Evolutionary conservation across 2,329 filamentous ascomycete genomes (phyloP), one percentile per base, ranked within the genome.

Genomic region (Colletotrichum simmondsii): DNA sequence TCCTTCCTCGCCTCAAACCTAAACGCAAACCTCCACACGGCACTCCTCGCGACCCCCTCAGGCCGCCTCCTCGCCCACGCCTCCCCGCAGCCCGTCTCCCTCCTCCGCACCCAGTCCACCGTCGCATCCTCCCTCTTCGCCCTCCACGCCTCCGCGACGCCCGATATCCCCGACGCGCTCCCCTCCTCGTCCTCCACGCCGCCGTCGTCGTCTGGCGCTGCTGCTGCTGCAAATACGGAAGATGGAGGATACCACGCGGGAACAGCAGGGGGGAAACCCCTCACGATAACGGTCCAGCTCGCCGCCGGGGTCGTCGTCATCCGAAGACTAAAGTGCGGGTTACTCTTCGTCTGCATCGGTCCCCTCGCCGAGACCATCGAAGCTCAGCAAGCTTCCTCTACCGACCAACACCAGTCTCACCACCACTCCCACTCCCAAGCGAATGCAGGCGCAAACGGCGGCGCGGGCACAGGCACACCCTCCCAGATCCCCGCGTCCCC

Each of bases 61-160:
- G 91, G 91, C 76, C 91, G 91, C 80, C 87, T 92, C 46, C 89
- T 92, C 75, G 88, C 90, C 69, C 90, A 91, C 79, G 88, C 90
- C 52, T 89, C 88, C 22, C 73, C 72, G 37, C 56, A 71, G n/a
- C 84, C 90, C 61, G 88, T 91, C 76, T 83, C 87, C 72, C 83
- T 86, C 24, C 87, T 92, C 52, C 90, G 91, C 77, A 90, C 88
- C 11, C 90, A 92, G 79, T 89, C 89, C 76, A 92, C 90, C 71
- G 89, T 92, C 72, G 91, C 91, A 54, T 89, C 89, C 71, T 90
- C 88, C 6, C 86, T 92, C 24, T 91, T 90, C 84, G 83, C 86
- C 24, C 86, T 91, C 56, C 90, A 92, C 80, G 84, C 87, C 53
- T 82, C 84, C 28, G 83, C 84, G 14, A 83, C 83, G 32, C 77